These are phyloP conservation scores for Lactarius indigo DNA, from an alignment of 768 basidiomycete species.

Conservation along the genomic window DNA sequence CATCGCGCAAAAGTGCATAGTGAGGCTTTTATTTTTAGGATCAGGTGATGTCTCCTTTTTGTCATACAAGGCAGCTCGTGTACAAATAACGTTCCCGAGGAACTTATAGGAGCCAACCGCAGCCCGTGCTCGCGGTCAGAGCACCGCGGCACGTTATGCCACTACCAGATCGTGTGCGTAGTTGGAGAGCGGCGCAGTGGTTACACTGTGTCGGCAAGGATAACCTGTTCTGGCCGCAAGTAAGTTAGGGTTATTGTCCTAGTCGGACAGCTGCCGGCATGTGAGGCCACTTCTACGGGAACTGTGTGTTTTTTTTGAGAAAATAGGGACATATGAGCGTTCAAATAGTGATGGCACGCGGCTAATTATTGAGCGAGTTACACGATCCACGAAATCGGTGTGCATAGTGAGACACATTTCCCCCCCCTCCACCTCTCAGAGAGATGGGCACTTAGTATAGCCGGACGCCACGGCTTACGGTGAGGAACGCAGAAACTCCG, in stretches of 20 bases:
- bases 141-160: not conserved
- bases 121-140: not conserved
- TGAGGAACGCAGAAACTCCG: conserved; percentile 4
- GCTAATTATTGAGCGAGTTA: not conserved
- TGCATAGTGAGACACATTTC: conserved; percentile 2
- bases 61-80: not conserved
- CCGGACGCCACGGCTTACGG: not conserved
- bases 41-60: conserved; percentile 4
- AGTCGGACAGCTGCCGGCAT: not conserved
- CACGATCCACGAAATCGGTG: not conserved
- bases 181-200: not conserved
- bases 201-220: not conserved
- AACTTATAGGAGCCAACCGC: conserved; percentile 1
- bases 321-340: not conserved
- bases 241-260: not conserved
- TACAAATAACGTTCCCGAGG: not conserved
- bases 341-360: not conserved
- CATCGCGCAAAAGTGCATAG: not conserved
- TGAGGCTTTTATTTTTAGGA: not conserved
- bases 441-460: too few relatives aligned
- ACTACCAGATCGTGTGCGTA: not conserved
- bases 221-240: not conserved
- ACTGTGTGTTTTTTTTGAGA: not conserved
- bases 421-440: too few relatives aligned
- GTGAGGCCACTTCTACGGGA: not conserved